Base-by-base conservation (phyloP, 1,139 yeast species). In the Debaryomyces sp. region DNA sequence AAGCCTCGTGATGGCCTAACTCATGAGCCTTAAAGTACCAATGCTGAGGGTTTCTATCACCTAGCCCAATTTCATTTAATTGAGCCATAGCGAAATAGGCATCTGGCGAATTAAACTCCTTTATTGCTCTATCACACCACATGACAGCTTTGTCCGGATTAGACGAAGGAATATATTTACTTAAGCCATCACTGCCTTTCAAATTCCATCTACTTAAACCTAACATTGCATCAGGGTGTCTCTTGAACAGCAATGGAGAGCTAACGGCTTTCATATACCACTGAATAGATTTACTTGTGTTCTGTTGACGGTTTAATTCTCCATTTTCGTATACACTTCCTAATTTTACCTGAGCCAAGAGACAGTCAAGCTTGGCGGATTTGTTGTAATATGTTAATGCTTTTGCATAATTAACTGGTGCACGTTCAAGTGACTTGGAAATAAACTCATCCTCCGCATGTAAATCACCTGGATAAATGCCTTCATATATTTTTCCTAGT, bases 191-290 rank as follows among this genome's bases (percentile, higher is more conserved):
- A 4, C 88, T 83, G 1, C 98, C 98, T 0, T 89, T 84, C 54
- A 94, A 74, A 61, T 87, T 89, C 98, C 99, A 94, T 41, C 97
- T 92, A 52, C 91, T 82, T 49, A 94, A 75, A 0, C 97, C 96
- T 61, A 92, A 74, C 77, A 92, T 92, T 6, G 96, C 94, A 60
- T 89, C 89, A 0, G 95, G 85, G 60, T 90, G 94, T 41, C 92
- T 88, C 48, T 77, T 78, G 54, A 78, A 73, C 23, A 69, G 63
- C 36, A 75, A 61, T 13, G 77, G 76, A n/a, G 77, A 71, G 13
- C 70, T 77, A 0, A 96, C 91, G 1, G 96, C 94, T 56, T 85
- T 81, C 50, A 87, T 77, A 68, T 89, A 94, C 97, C 98, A 94
- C 44, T 91, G 94, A 49, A 94, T 82, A 5, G 96, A 86, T 60